Percentiles rank a stretch among this genome's conserved stretches.
Conservation (phyloP, 2,329 filamentous ascomycete genomes). For the Cercospora zeina region DNA sequence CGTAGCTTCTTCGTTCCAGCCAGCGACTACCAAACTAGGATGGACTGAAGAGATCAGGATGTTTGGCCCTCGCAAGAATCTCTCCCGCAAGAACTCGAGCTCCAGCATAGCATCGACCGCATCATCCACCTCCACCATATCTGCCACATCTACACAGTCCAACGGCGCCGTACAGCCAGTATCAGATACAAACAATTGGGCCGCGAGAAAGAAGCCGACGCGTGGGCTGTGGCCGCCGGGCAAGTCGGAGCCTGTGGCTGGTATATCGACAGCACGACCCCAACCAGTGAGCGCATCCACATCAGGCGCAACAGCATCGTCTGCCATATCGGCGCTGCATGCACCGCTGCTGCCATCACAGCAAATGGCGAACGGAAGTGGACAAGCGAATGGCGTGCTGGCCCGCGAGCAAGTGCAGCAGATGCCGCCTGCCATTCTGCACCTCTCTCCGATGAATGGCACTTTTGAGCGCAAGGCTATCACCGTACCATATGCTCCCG, state of each 20-base stretch:
- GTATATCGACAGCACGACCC: constrained; percentile 61
- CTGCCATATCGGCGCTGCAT: constrained; percentile 64
- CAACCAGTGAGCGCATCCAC: constrained; percentile 61
- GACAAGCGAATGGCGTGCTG: constrained; percentile 59
- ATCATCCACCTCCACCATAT: constrained; percentile 67
- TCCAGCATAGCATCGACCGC: constrained; percentile 71
- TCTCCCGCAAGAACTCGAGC: constrained; percentile 85
- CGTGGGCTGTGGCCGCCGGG: constrained; percentile 64
- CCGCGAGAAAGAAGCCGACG: constrained; percentile 53
- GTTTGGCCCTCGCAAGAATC: constrained; percentile 73
- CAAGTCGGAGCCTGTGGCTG: constrained; percentile 66
- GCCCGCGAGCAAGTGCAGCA: constrained; percentile 50
- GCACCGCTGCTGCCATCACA: constrained; percentile 67
- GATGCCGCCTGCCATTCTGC: constrained; percentile 72
- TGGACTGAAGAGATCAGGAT: constrained; percentile 82
- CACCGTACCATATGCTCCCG: constrained; percentile 86
- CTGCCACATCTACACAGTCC: constrained; percentile 57
- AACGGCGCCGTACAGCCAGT: constrained; percentile 49
- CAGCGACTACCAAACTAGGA: constrained; percentile 51
- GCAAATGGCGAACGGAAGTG: constrained; percentile 62
- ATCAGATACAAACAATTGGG: constrained; percentile 43
- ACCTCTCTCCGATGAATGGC: constrained; percentile 85
- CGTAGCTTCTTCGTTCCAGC: constrained; percentile 65
- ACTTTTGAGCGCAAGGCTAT: constrained; percentile 98
- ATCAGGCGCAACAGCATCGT: constrained; percentile 60